Conservation (phyloP, 2,329 filamentous ascomycete species). For the Tricladium varicosporioides region DNA sequence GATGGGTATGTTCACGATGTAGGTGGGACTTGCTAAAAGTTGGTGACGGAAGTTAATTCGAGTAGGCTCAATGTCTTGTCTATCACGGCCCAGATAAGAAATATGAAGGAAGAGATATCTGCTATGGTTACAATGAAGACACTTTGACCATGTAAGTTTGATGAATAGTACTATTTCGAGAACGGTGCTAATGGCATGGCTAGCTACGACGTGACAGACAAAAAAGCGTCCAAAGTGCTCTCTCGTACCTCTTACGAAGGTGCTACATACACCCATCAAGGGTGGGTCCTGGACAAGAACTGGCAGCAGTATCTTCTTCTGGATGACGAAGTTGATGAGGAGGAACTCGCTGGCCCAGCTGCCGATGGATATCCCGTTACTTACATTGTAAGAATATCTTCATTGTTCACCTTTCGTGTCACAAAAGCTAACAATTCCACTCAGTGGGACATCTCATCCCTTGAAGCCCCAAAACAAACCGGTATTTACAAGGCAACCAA, state of each 20-base stretch:
- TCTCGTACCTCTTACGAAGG: conserved; percentile 49
- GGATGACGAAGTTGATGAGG: conserved; percentile 41
- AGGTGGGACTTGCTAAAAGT: too few species aligned
- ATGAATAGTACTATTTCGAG: too few species aligned
- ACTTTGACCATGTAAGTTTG: conserved; percentile 37
- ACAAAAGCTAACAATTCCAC: background rate
- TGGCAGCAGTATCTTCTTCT: conserved; percentile 12
- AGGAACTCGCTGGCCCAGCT: conserved; percentile 38
- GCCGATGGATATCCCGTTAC: conserved; percentile 46
- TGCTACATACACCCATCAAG: conserved; percentile 50
- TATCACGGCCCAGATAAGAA: conserved; percentile 22
- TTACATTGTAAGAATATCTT: conserved; percentile 38
- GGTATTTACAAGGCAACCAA: conserved; percentile 40
- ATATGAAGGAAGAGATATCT: conserved; percentile 17
- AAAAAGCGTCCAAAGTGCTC: conserved; percentile 37
- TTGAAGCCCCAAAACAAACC: conserved; percentile 41
- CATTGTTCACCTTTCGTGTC: too few species aligned
- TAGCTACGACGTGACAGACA: conserved; percentile 41
- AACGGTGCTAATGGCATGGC: background rate
- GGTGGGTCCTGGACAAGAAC: conserved; percentile 30
- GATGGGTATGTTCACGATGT: conserved; percentile 45
- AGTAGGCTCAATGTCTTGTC: conserved; percentile 37
- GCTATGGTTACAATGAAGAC: conserved; percentile 31
- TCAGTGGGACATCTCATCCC: conserved; percentile 41
- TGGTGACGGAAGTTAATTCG: too few species aligned